Conservation (phyloP, 2,329 filamentous ascomycete species). For the Neobulgaria alba region DNA sequence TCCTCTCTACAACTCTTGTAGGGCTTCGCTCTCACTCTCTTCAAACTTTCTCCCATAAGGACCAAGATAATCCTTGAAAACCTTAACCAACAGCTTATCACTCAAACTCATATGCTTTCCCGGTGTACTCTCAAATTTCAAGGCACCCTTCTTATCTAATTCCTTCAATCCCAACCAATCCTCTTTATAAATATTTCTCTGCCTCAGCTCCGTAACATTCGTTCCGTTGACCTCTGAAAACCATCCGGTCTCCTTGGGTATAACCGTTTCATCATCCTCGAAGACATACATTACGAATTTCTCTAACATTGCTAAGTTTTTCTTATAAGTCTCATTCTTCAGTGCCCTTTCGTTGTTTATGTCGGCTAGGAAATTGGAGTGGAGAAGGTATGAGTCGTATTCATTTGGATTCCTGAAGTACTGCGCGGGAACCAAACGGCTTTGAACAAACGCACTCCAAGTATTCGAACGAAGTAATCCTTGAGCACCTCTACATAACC, state of each 20-base stretch:
- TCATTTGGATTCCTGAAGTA: conserved; percentile 74
- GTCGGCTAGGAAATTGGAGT: conserved; percentile 85
- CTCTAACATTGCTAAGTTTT: conserved; percentile 59
- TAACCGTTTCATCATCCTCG: conserved; percentile 69
- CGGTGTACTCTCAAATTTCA: conserved; percentile 64
- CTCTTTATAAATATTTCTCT: conserved; percentile 69
- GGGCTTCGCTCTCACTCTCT: neutral
- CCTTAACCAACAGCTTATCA: conserved; percentile 49
- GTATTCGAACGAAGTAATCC: conserved; percentile 70
- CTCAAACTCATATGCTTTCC: conserved; percentile 79
- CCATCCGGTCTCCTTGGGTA: conserved; percentile 87
- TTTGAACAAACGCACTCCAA: conserved; percentile 73
- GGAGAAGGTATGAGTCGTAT: conserved; percentile 64
- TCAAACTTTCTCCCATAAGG: conserved; percentile 22
- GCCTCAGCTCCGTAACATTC: conserved; percentile 56
- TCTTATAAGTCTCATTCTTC: conserved; percentile 69
- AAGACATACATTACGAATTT: conserved; percentile 89
- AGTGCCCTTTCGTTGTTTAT: conserved; percentile 81
- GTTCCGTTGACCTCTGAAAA: conserved; percentile 79
- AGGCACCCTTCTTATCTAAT: conserved; percentile 68
- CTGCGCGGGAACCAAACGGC: conserved; percentile 78
- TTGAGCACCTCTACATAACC: conserved; percentile 73
- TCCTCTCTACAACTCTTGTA: conserved; percentile 12
- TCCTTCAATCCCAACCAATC: conserved; percentile 85
- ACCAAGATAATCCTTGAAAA: conserved; percentile 36